Evolutionary conservation across 768 basidiomycete genomes (phyloP).

Genomic region (Amanita rimosa): DNA sequence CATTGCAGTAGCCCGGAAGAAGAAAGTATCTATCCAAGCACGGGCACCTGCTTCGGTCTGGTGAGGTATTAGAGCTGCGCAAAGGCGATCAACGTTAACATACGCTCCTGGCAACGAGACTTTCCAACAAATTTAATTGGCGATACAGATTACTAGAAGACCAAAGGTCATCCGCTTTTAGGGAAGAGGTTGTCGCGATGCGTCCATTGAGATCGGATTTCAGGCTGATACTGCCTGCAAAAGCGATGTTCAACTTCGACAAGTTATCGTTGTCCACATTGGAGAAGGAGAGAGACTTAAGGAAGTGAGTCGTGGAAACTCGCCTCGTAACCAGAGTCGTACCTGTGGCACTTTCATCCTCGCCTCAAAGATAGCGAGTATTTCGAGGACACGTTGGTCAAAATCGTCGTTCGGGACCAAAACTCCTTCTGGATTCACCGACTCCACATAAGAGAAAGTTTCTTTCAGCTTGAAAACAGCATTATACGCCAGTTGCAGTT

Average conservation of each 20-base stretch:
- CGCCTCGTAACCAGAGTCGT: slow-evolving; percentile 7
- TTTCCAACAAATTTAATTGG: slow-evolving; percentile 10
- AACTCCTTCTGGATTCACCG: not conserved
- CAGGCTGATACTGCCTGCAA: slow-evolving; percentile 6
- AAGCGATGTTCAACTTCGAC: slow-evolving; percentile 9
- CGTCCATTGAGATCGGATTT: slow-evolving; percentile 9
- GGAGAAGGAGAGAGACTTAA: slow-evolving; percentile 4
- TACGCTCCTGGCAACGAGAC: slow-evolving; percentile 6
- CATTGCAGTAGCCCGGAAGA: slow-evolving; percentile 17
- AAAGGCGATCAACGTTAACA: not conserved
- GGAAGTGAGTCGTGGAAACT: not conserved
- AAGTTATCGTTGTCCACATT: slow-evolving; percentile 7
- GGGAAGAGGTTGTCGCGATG: slow-evolving; percentile 8
- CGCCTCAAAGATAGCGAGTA: slow-evolving; percentile 9
- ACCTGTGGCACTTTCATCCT: slow-evolving; percentile 9
- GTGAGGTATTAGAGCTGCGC: slow-evolving; percentile 7
- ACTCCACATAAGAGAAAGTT: slow-evolving; percentile 8
- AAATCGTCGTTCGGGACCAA: slow-evolving; percentile 7
- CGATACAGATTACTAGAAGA: slow-evolving; percentile 11
- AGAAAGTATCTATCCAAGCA: slow-evolving; percentile 11
- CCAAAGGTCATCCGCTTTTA: slow-evolving; percentile 8
- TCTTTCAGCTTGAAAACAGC: slow-evolving; percentile 8
- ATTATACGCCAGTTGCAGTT: slow-evolving; percentile 9
- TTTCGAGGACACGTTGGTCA: slow-evolving; percentile 8
- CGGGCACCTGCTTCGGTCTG: slow-evolving; percentile 14